Conservation (phyloP, 2,329 filamentous ascomycete species). For the Elsinoe perseae region DNA sequence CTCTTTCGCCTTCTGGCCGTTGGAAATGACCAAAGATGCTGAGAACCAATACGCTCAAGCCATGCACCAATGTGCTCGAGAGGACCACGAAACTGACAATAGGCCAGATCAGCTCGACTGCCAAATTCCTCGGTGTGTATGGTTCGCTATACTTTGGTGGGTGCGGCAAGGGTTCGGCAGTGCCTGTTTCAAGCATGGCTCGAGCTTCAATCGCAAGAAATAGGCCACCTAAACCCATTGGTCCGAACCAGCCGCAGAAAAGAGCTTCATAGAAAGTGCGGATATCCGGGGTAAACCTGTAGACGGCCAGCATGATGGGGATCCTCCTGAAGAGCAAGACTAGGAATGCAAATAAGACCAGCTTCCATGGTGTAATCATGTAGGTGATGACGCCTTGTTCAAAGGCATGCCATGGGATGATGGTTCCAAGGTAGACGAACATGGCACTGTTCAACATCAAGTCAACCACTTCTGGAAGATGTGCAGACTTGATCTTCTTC, state of each 20-base stretch:
- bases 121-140: slow-evolving; percentile 29
- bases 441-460: slow-evolving; percentile 49
- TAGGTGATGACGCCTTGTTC: slow-evolving; percentile 34
- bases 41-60: slow-evolving; percentile 45
- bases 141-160: slow-evolving; percentile 34
- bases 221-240: slow-evolving; percentile 50
- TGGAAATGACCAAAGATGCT: slow-evolving; percentile 43
- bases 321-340: slow-evolving; percentile 47
- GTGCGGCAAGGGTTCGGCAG: slow-evolving; percentile 37
- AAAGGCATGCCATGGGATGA: slow-evolving; percentile 47
- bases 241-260: slow-evolving; percentile 51
- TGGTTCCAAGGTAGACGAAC: slow-evolving; percentile 51
- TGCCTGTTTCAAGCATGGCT: slow-evolving; percentile 45
- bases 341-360: slow-evolving; percentile 42
- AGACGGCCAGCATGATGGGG: slow-evolving; percentile 43
- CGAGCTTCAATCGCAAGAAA: slow-evolving; percentile 51
- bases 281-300: slow-evolving; percentile 43
- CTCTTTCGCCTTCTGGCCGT: slow-evolving; percentile 40
- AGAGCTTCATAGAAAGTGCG: slow-evolving; percentile 45
- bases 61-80: slow-evolving; percentile 48
- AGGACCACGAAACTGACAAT: slow-evolving; percentile 49
- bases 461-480: slow-evolving; percentile 46
- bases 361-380: slow-evolving; percentile 32
- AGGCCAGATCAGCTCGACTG: slow-evolving; percentile 45
- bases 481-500: slow-evolving; percentile 38